phyloP scores from a whole-genome alignment of 106 monocot genomes.

The Chionographis japonica region DNA sequence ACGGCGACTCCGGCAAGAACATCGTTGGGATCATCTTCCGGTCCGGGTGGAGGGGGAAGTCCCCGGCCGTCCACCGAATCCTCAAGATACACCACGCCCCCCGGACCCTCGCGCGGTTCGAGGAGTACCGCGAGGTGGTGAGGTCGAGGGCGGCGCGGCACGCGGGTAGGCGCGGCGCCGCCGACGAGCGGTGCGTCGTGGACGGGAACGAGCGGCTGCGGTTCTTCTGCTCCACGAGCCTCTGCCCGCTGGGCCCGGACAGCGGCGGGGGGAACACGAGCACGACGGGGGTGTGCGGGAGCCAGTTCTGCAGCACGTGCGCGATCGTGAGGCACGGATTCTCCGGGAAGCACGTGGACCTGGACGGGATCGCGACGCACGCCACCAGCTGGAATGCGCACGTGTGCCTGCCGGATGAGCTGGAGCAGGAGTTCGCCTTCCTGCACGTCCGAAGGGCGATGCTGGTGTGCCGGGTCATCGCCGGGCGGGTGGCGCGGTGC shows the following conservation, averaged over 20 bases:
- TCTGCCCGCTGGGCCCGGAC: constrained; percentile 28
- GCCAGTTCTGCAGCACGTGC: constrained; percentile 52
- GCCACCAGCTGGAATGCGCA: constrained; percentile 56
- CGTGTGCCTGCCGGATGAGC: constrained; percentile 41
- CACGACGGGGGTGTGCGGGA: constrained; percentile 28
- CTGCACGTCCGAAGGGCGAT: constrained; percentile 43
- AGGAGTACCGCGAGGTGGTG: constrained; percentile 61
- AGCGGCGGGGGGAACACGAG: background rate
- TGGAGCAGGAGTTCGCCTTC: constrained; percentile 50
- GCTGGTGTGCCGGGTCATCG: constrained; percentile 64
- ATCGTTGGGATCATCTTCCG: constrained; percentile 63
- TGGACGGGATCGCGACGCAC: constrained; percentile 49
- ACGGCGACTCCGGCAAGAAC: constrained; percentile 49
- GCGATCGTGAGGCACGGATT: constrained; percentile 54
- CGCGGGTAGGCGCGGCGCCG: constrained; percentile 7
- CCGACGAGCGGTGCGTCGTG: constrained; percentile 47
- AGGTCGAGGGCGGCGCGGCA: constrained; percentile 32
- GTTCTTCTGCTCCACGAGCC: constrained; percentile 53
- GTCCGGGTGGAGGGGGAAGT: constrained; percentile 39
- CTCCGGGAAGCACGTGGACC: constrained; percentile 37
- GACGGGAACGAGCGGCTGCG: constrained; percentile 76
- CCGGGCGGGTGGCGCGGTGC: constrained; percentile 29
- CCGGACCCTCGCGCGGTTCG: constrained; percentile 41
- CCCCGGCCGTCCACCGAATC: constrained; percentile 31
- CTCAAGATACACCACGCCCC: constrained; percentile 55